Conservation (phyloP, 1,284 basidiomycete genomes). For the Phellopilus nigrolimitatus region DNA sequence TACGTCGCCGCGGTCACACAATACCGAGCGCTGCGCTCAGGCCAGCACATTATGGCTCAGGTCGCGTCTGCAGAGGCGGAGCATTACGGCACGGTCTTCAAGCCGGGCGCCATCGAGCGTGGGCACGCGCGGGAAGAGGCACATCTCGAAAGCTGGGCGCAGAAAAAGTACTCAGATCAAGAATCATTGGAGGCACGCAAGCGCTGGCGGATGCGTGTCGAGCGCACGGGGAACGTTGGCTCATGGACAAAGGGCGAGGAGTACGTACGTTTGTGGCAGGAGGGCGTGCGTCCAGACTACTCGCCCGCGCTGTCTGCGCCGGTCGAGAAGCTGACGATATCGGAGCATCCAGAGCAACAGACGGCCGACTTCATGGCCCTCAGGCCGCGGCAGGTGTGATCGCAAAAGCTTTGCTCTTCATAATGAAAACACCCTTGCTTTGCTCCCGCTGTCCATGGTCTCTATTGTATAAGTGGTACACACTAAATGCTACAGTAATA, state of each 20-base stretch:
- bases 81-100: constrained; percentile 69
- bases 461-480: constrained; percentile 7
- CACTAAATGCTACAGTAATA: constrained; percentile 16
- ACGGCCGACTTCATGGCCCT: background rate
- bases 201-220: constrained; percentile 67
- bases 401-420: background rate
- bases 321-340: background rate
- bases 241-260: constrained; percentile 65
- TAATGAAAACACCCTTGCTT: background rate
- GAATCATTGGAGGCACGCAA: constrained; percentile 61
- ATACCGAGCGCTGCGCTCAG: constrained; percentile 81
- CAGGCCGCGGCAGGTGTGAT: background rate
- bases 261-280: constrained; percentile 66
- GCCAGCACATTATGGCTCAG: constrained; percentile 73
- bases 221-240: constrained; percentile 38
- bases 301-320: constrained; percentile 40
- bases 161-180: constrained; percentile 50
- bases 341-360: background rate
- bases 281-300: constrained; percentile 63
- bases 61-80: constrained; percentile 82
- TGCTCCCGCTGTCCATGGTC: background rate
- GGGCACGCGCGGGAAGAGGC: constrained; percentile 59
- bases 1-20: constrained; percentile 80
- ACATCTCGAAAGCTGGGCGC: constrained; percentile 54
- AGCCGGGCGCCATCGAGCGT: constrained; percentile 54